phyloP scores from a whole-genome alignment of 345 rosid genomes.

The Theobroma cacao region DNA sequence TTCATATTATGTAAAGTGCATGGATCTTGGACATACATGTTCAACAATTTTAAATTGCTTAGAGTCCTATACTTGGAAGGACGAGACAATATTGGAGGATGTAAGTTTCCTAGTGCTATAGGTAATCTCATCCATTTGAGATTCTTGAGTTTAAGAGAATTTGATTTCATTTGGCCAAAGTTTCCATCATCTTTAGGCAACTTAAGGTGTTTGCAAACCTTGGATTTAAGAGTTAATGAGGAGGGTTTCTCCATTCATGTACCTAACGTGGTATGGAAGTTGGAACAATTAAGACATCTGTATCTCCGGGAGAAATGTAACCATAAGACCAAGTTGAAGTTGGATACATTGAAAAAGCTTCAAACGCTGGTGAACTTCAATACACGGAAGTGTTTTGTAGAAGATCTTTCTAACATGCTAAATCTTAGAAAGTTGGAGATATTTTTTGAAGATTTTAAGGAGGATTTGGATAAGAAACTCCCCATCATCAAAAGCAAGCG shows the following conservation, averaged over 20 bases:
- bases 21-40: not conserved
- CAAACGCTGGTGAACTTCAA: not conserved
- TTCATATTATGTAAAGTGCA: not conserved
- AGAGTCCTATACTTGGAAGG: not conserved
- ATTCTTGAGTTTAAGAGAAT: not conserved
- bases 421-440: not conserved
- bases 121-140: not conserved
- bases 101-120: not conserved
- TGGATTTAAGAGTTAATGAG: conserved; percentile 23
- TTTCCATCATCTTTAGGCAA: conserved; percentile 30
- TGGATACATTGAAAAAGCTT: not conserved
- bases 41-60: not conserved
- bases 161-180: not conserved
- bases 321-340: not conserved
- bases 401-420: not conserved
- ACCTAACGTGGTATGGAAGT: not conserved
- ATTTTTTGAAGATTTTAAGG: not conserved
- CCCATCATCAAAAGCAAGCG: too few species aligned
- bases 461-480: too few species aligned
- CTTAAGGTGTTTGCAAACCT: conserved; percentile 25
- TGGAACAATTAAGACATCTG: conserved; percentile 8
- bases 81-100: not conserved
- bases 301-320: not conserved
- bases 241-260: too few species aligned
- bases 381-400: not conserved